Percentiles rank a stretch among this genome's conserved stretches.
Conservation (phyloP, 140 eudicot species). For the Flaveria floridana region DNA sequence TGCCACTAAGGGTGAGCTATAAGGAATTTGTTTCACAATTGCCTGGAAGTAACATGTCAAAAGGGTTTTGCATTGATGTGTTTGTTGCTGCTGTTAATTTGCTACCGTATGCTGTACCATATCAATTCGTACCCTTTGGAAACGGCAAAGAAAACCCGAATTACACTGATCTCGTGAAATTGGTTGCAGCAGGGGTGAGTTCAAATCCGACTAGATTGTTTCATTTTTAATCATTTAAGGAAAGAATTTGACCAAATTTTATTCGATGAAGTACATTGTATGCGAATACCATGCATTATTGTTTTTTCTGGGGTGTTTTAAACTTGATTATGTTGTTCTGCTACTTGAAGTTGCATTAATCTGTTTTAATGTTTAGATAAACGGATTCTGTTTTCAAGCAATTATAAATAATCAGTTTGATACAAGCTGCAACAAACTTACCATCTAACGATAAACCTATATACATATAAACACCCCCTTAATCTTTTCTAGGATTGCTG, state of each 20-base stretch:
- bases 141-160: slow-evolving; percentile 72
- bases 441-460: background rate
- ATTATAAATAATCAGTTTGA: background rate
- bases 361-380: background rate
- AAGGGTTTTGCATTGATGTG: slow-evolving; percentile 90
- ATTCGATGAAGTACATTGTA: background rate
- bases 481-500: background rate
- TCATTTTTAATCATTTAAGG: background rate
- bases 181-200: slow-evolving; percentile 81
- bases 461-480: background rate
- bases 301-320: background rate
- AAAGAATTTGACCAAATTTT: background rate
- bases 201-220: background rate
- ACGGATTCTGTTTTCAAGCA: background rate
- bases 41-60: slow-evolving; percentile 57
- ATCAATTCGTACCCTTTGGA: slow-evolving; percentile 81
- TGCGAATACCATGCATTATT: background rate
- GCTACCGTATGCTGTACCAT: slow-evolving; percentile 85
- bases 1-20: slow-evolving; percentile 71
- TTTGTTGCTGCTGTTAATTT: slow-evolving; percentile 85
- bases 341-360: background rate
- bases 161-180: slow-evolving; percentile 59
- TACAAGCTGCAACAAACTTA: background rate
- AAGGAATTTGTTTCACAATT: slow-evolving; percentile 80
- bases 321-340: background rate